Evolutionary conservation across 768 basidiomycete genomes (phyloP), one percentile per base, ranked within the genome.

Genomic region (button mushroom (Agaricus bisporus)): DNA sequence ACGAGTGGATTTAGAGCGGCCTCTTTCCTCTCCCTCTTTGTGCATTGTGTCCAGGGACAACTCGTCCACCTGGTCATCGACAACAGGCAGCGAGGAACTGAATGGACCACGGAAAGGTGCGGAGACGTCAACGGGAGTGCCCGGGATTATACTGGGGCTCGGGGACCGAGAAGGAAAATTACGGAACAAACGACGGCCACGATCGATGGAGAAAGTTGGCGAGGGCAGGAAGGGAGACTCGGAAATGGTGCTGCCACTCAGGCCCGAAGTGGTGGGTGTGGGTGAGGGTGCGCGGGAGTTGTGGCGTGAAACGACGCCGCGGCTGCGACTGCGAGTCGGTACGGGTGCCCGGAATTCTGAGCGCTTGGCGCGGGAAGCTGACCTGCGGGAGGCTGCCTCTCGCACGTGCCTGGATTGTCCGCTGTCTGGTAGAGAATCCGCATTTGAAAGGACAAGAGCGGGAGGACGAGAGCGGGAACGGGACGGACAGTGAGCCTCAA

Each of bases 321-420:
- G 70, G 39, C 73, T 71, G 11, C 55, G 58, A n/a, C 71, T 71
- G 39, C 72, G 64, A 72, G 20, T 54, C 14, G 69, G 63, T 14
- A 70, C 64, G 9, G 80, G 79, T 1, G 73, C 70, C n/a, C 79
- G 68, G 11, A 80, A 83, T 28, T 75, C 63, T 4, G 82, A 81
- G 28, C 79, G 73, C 51, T 72, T 65, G 1, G 67, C 65, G 18
- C 73, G 69, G 5, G 77, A 79, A 12, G 65, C 62, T 32, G 73
- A 74, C 28, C 70, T 68, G 14, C 72, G 65, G 3, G 70, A 67
- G 4, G 73, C 70, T 32, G 73, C 70, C 38, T 71, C 70, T 22
- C 66, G 37, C 11, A 66, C 63, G 6, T 69, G 61, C 15, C 67
- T 58, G 4, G 68, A 60, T 12, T 53, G 57, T 5, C 49, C 57